These are phyloP conservation scores for Trichocladium antarcticum DNA, from an alignment of 495 filamentous ascomycete genomes.

Conservation along the genomic window DNA sequence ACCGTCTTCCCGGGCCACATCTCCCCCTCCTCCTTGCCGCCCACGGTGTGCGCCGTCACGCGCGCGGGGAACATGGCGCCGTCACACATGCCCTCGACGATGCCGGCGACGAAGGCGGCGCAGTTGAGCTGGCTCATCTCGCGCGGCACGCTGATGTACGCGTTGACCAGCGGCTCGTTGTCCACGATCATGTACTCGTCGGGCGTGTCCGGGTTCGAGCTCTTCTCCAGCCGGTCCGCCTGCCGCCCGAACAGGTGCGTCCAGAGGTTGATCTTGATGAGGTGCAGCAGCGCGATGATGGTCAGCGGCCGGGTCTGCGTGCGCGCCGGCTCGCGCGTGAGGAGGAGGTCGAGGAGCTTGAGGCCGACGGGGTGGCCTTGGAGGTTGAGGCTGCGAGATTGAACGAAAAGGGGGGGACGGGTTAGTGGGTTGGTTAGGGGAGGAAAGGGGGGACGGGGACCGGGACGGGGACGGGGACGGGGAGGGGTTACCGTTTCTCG, in stretches of 20 bases:
- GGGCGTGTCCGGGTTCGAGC: conserved; percentile 61
- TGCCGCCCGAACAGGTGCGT: conserved; percentile 80
- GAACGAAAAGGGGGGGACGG: no score
- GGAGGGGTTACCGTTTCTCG: conserved; percentile 63
- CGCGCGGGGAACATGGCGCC: conserved; percentile 77
- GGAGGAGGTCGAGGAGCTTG: conserved; percentile 86
- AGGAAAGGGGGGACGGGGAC: background rate
- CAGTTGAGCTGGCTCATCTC: conserved; percentile 97
- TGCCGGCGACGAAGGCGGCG: conserved; percentile 87
- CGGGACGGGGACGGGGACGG: background rate
- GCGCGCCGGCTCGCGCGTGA: conserved; percentile 60
- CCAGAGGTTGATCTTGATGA: conserved; percentile 86
- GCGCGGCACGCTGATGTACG: conserved; percentile 79
- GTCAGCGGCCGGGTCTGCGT: conserved; percentile 68
- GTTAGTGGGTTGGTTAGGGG: background rate
- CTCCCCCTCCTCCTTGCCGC: conserved; percentile 59
- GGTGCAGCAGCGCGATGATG: conserved; percentile 84
- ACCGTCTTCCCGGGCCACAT: conserved; percentile 95
- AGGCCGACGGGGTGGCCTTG: conserved; percentile 94
- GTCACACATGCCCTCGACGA: conserved; percentile 92
- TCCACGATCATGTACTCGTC: conserved; percentile 98
- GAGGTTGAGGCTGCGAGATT: conserved; percentile 80
- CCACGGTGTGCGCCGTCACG: conserved; percentile 82
- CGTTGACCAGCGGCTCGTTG: conserved; percentile 91
- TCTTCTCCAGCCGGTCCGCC: conserved; percentile 86